These are phyloP conservation scores for Aureobasidium sp. DNA, from an alignment of 2,329 filamentous ascomycete species.

Conservation along the genomic window DNA sequence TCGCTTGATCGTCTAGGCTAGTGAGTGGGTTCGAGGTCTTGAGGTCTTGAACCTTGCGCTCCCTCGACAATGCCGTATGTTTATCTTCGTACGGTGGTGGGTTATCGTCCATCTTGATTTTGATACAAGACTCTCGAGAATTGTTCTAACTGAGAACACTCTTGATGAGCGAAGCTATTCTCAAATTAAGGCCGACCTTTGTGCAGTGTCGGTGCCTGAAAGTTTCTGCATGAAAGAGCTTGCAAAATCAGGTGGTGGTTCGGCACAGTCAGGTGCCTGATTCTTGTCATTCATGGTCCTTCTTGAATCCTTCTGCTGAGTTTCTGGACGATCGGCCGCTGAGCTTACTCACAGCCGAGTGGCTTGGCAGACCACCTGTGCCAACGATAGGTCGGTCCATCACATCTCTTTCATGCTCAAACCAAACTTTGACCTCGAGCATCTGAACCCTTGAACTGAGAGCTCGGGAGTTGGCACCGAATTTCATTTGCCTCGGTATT, in stretches of 20 bases:
- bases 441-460: neutral
- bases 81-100: conserved; percentile 29
- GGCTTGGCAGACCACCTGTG: conserved; percentile 11
- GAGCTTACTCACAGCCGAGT: conserved; percentile 7
- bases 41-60: conserved; percentile 2
- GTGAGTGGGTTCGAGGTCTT: conserved; percentile 20
- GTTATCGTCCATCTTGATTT: neutral
- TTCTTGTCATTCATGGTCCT: neutral
- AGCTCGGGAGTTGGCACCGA: neutral
- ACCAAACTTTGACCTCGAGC: neutral
- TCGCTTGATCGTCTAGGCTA: conserved; percentile 27
- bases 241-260: neutral
- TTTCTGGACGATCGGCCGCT: neutral
- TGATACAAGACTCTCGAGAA: neutral
- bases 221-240: neutral
- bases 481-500: neutral
- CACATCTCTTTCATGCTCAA: conserved; percentile 4
- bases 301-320: conserved; percentile 7
- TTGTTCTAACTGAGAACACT: neutral
- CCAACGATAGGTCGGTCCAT: neutral
- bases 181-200: neutral
- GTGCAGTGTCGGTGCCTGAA: neutral
- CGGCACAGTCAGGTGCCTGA: conserved; percentile 2
- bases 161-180: neutral
- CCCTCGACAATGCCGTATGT: conserved; percentile 5